Base-by-base conservation (phyloP, 306 rosid species). In the Hippophae tibetana region DNA sequence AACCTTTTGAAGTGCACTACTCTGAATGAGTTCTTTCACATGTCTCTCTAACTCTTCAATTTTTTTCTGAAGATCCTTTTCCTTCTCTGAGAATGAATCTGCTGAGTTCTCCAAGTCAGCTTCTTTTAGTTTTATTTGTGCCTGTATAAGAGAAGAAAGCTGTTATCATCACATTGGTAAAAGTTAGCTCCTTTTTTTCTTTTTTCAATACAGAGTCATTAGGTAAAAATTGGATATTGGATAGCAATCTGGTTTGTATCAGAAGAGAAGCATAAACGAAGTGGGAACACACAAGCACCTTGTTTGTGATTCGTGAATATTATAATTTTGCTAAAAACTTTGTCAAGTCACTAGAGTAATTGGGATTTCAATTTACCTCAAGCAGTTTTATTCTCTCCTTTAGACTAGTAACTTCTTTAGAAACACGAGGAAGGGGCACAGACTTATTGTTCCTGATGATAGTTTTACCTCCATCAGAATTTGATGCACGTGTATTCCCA, bases 321-420 rank as follows among this genome's bases (percentile, higher is more conserved):
- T 61, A 49, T 60, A 65, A 50, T 66, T 13, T 47, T 27, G 14
- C 45, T 57, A 46, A 63, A 48, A 46, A 14, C 44, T 47, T 10
- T 51, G 41, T 54, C 60, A 27, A 3, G 38, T 57, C 49, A 66
- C 60, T 54, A 57, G 10, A 56, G 10, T 50, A 70, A 18, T 13
- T 47, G 57, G 58, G 49, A 18, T 63, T 47, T 61, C 26, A 42
- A 70, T 13, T 69, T 93, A 93, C 99, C 99, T 93, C 89, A 2
- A 93, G 99, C 59, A 74, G 64, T 74, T 82, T 83, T 69, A 80
- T 77, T 76, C 67, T 93, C 75, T 84, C 94, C 79, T 62, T 83
- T 57, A 85, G 82, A 72, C 70, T 75, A 27, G 82, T 64, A 64
- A 80, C 77, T 74, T 87, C 98, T 71, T 81, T 87, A 2, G 74